Base-by-base conservation (phyloP, 306 rosid species). In the Citrullus mucosospermus region DNA sequence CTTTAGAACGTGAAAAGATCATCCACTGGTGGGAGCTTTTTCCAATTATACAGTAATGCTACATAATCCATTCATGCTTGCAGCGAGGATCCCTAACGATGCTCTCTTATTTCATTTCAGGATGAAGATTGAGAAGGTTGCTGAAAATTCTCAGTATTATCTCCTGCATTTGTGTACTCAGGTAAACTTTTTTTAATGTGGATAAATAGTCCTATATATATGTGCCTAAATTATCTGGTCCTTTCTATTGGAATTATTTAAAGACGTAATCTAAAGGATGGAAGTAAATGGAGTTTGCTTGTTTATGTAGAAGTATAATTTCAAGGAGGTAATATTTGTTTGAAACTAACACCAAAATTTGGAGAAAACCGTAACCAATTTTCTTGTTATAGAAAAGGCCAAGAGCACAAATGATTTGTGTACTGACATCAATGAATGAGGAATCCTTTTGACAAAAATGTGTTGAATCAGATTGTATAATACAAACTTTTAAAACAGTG, bases 121-220 rank as follows among this genome's bases (percentile, higher is more conserved):
- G 96, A 91, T 92, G 97, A 89, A 82, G 85, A 62, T 88, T 25
- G 98, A 95, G 89, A 86, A 73, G 82, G 80, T 95, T 50, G 83
- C 75, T 66, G 97, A 92, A 68, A 92, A 89, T 83, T 86, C 92
- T 75, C 97, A 92, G 60, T 95, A 91, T 88, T 92, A 92, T 86
- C 93, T 95, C 83, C 73, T 95, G 86, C 93, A 92, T 85, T 86
- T 95, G 54, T 95, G 97, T 62, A 92, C 97, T 8, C 99, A 92
- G 96, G 99, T 95, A 85, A 38, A 48, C 50, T 48, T 78, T 36
- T 48, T 75, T 53, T 34, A 41, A 8, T 8, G 34, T 17, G 59
- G 46, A 55, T 51, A 74, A 15, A 74, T 28, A 28, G 44, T 8
- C 15, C 28, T 53, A 17, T 5, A 5, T 5, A 17, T 54, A 32